Percentiles rank a stretch among this genome's conserved stretches.
phyloP scores from a whole-genome alignment of 2,329 filamentous ascomycete genomes.

The Ophiostoma populinum region DNA sequence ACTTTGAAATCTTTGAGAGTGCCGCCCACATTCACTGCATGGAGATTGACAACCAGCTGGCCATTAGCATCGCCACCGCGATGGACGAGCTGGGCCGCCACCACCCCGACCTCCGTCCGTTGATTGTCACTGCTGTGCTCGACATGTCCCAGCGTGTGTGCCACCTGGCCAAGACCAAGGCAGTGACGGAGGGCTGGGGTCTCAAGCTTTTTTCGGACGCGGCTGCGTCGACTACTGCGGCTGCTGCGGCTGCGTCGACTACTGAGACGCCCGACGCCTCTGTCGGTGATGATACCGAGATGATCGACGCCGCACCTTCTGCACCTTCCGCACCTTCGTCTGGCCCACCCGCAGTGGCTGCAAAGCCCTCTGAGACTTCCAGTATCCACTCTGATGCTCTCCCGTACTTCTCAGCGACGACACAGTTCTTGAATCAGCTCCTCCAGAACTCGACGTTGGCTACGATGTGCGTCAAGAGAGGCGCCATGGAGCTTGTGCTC shows the following conservation, averaged over 20 bases:
- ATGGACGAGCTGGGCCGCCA: constrained; percentile 94
- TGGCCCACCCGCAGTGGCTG: not conserved
- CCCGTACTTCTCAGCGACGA: constrained; percentile 57
- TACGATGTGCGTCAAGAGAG: constrained; percentile 54
- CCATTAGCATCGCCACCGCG: constrained; percentile 57
- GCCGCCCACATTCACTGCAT: constrained; percentile 74
- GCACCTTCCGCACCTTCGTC: not conserved
- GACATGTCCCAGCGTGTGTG: constrained; percentile 76
- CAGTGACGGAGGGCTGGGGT: constrained; percentile 53
- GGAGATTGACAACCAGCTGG: constrained; percentile 49
- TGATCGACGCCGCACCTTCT: constrained; percentile 32
- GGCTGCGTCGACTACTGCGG: too few species aligned
- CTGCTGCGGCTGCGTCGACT: too few species aligned
- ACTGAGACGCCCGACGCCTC: too few species aligned
- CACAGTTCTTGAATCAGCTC: constrained; percentile 60
- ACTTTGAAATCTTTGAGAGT: constrained; percentile 94
- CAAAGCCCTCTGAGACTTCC: not conserved
- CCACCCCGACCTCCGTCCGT: constrained; percentile 65
- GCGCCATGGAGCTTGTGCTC: constrained; percentile 68
- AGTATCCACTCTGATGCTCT: not conserved
- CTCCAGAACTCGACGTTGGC: constrained; percentile 60
- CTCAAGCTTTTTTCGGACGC: constrained; percentile 56
- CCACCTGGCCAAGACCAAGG: constrained; percentile 53
- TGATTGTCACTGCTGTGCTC: constrained; percentile 71
- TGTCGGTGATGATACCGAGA: constrained; percentile 45